Evolutionary conservation across 2,329 filamentous ascomycete species (phyloP).

Genomic region (Paraphaeosphaeria sporulosa): DNA sequence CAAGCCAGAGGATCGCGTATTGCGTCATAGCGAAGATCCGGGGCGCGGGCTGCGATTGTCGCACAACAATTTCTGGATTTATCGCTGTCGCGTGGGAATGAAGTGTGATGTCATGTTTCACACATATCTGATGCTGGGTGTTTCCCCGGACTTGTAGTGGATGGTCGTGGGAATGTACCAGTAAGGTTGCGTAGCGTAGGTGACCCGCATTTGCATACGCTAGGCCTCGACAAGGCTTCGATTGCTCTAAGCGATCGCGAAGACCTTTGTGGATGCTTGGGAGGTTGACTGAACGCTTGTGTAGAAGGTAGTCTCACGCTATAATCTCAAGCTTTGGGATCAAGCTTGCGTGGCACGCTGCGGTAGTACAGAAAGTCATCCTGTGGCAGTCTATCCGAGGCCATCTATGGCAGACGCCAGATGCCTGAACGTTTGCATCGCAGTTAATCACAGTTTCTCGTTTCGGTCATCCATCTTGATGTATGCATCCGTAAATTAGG

Average conservation of each 20-base stretch:
- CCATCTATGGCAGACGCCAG: too few relatives aligned
- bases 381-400: not conserved
- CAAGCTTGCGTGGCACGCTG: not conserved
- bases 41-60: not conserved
- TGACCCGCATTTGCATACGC: constrained; percentile 8
- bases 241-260: not conserved
- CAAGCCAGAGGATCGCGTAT: constrained; percentile 29
- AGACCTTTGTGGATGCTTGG: not conserved
- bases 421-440: too few relatives aligned
- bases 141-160: not conserved
- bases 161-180: not conserved
- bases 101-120: constrained; percentile 4
- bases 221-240: not conserved
- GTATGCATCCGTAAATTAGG: not conserved
- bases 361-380: not conserved
- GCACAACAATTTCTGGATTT: not conserved
- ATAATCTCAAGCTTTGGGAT: not conserved
- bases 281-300: not conserved
- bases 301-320: not conserved
- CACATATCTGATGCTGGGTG: not conserved
- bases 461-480: not conserved
- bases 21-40: constrained; percentile 25
- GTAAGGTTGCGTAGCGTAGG: constrained; percentile 10
- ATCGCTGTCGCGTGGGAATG: not conserved
- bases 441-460: not conserved